Percentiles rank a stretch among this genome's conserved stretches.
These are phyloP conservation scores for Cytospora piceicola DNA, from an alignment of 2,329 filamentous ascomycete genomes.

Conservation along the genomic window DNA sequence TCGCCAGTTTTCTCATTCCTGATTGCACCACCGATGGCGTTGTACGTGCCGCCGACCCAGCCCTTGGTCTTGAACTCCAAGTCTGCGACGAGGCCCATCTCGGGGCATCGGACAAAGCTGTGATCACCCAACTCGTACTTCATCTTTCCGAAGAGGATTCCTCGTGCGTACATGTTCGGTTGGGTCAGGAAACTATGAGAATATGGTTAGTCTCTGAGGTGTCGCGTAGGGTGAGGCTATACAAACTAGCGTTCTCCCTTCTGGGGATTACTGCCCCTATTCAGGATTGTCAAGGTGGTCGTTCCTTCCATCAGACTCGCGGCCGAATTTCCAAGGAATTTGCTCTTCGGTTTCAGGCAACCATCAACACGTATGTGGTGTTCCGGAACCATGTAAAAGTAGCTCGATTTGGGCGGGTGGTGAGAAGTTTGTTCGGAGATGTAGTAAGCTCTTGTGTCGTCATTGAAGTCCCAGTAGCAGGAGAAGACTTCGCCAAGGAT, in stretches of 20 bases:
- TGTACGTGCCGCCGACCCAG: slow-evolving; percentile 95
- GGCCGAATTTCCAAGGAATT: slow-evolving; percentile 94
- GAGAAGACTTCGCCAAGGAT: slow-evolving; percentile 94
- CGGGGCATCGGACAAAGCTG: slow-evolving; percentile 88
- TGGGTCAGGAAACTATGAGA: slow-evolving; percentile 79
- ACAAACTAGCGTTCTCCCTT: slow-evolving; percentile 81
- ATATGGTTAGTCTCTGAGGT: slow-evolving; percentile 28
- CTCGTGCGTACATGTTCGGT: slow-evolving; percentile 98
- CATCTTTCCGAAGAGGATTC: slow-evolving; percentile 98
- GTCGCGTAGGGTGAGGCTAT: slow-evolving; percentile 43
- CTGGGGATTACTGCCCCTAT: slow-evolving; percentile 68
- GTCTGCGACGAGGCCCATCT: slow-evolving; percentile 83
- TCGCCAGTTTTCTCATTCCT: slow-evolving; percentile 87
- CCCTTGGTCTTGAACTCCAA: slow-evolving; percentile 99
- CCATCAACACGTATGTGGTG: slow-evolving; percentile 95
- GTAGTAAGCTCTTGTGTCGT: slow-evolving; percentile 88
- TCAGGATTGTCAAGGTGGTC: slow-evolving; percentile 80
- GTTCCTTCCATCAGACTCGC: slow-evolving; percentile 98
- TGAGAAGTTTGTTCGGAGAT: slow-evolving; percentile 97
- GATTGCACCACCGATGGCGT: slow-evolving; percentile 90
- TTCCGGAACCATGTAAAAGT: slow-evolving; percentile 97
- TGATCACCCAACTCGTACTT: slow-evolving; percentile 98
- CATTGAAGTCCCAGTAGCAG: slow-evolving; percentile 91
- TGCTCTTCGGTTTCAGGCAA: slow-evolving; percentile 90
- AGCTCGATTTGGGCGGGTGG: slow-evolving; percentile 97